Conservation (phyloP, 192 early-diverging fungal genomes). For the Physocladia obscura region DNA sequence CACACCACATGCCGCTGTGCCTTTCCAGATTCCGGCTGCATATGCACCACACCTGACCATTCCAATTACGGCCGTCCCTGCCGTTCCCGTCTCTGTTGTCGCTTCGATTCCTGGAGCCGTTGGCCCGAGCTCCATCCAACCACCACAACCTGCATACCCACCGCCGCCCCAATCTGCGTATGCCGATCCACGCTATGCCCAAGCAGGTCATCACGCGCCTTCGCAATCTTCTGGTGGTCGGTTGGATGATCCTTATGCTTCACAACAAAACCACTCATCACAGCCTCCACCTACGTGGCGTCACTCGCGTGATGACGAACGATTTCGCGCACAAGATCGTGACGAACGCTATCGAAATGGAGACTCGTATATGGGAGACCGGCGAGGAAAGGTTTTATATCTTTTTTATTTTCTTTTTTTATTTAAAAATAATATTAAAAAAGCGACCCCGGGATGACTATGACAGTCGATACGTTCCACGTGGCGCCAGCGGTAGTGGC, state of each 20-base stretch:
- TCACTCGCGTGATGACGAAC: not conserved
- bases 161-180: no score
- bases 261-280: not conserved
- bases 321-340: not conserved
- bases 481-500: not conserved
- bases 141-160: no score
- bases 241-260: not conserved
- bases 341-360: not conserved
- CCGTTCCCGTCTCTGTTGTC: no score
- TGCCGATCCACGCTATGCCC: no score
- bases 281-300: not conserved
- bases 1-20: not conserved
- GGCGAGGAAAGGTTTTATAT: not conserved
- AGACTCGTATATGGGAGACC: not conserved
- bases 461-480: not conserved
- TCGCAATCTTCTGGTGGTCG: not conserved
- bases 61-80: no score
- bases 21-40: not conserved
- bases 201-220: not conserved
- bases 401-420: no score
- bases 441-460: not conserved
- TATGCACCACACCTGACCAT: no score
- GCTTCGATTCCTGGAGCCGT: no score
- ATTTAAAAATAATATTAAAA: no score
- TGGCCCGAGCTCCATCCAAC: no score